Conservation (phyloP, 495 filamentous ascomycete species). For the Lindgomyces ingoldianus region DNA sequence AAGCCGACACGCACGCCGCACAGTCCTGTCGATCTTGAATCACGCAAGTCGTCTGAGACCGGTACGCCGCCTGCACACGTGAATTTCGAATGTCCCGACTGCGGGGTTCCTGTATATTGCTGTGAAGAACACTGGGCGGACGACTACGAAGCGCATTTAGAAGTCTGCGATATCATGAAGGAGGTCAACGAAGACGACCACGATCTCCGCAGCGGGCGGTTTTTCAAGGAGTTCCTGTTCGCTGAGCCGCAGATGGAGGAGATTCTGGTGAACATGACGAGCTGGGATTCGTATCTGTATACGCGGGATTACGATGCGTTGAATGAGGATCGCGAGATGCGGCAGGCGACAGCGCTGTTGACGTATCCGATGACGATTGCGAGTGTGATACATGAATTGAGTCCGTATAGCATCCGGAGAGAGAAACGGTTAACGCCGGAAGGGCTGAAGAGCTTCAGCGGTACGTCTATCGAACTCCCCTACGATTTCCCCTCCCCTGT, state of each 20-base stretch:
- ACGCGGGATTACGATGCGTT: conserved; percentile 85
- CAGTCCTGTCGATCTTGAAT: conserved; percentile 63
- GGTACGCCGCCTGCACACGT: conserved; percentile 72
- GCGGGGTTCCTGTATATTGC: conserved; percentile 91
- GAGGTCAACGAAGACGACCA: conserved; percentile 99
- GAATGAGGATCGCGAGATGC: conserved; percentile 79
- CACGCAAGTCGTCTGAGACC: conserved; percentile 52
- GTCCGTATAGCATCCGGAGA: conserved; percentile 77
- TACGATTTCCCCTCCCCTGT: conserved; percentile 3
- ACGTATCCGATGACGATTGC: conserved; percentile 92
- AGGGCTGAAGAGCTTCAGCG: conserved; percentile 87
- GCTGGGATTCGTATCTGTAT: conserved; percentile 96
- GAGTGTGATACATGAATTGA: conserved; percentile 89
- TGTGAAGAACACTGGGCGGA: conserved; percentile 91
- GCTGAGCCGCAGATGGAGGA: conserved; percentile 87
- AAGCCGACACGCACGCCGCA: conserved; percentile 62
- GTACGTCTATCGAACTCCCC: conserved; percentile 53
- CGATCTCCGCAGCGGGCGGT: conserved; percentile 83
- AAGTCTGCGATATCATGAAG: conserved; percentile 86
- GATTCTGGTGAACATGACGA: conserved; percentile 91
- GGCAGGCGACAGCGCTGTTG: conserved; percentile 87
- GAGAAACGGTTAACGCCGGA: conserved; percentile 76
- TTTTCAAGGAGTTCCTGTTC: conserved; percentile 93
- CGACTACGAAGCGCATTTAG: conserved; percentile 87
- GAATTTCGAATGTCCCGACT: conserved; percentile 93